Percentiles rank a stretch among this genome's conserved stretches.
phyloP scores from a whole-genome alignment of 2,329 filamentous ascomycete species.

The Fusarium haematococcum region DNA sequence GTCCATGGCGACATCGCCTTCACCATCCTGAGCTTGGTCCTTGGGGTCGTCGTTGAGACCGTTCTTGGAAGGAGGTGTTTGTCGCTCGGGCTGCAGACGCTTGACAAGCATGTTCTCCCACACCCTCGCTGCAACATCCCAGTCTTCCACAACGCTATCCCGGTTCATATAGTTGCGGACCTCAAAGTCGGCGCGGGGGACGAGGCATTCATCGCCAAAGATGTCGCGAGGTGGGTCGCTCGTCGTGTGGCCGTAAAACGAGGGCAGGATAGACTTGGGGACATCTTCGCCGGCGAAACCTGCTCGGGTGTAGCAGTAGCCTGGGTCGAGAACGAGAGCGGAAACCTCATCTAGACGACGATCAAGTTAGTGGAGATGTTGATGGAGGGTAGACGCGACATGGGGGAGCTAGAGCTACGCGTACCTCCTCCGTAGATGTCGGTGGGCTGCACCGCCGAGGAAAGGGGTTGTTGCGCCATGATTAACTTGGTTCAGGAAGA shows the following conservation, averaged over 20 bases:
- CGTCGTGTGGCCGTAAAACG: conserved; percentile 80
- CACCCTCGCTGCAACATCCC: conserved; percentile 88
- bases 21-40: conserved; percentile 69
- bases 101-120: conserved; percentile 96
- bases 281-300: conserved; percentile 98
- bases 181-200: conserved; percentile 80
- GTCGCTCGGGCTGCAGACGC: conserved; percentile 82
- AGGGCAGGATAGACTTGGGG: conserved; percentile 92
- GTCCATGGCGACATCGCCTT: conserved; percentile 72
- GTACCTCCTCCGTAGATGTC: conserved; percentile 74
- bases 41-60: conserved; percentile 78
- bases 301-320: conserved; percentile 90
- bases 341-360: conserved; percentile 86
- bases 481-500: conserved; percentile 27
- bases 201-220: conserved; percentile 92
- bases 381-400: conserved; percentile 27
- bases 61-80: conserved; percentile 78
- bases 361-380: conserved; percentile 34
- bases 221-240: conserved; percentile 65
- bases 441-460: conserved; percentile 68
- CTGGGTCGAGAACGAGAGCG: conserved; percentile 94
- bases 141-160: conserved; percentile 94
- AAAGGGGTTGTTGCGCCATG: conserved; percentile 69
- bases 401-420: conserved; percentile 35
- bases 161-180: conserved; percentile 92